These are phyloP conservation scores for Durio zibethinus DNA, from an alignment of 345 rosid species.

Conservation along the genomic window DNA sequence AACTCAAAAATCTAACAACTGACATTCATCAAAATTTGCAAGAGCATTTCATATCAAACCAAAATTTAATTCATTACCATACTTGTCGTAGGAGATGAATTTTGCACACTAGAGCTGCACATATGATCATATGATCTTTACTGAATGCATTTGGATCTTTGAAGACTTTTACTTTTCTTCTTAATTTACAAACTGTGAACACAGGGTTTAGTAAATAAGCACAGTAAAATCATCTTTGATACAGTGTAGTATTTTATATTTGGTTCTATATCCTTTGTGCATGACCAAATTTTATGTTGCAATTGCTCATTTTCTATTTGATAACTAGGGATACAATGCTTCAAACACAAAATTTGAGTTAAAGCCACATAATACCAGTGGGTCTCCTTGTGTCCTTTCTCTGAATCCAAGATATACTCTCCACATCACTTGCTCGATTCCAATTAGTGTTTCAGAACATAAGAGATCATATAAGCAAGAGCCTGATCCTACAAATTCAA, in stretches of 20 bases:
- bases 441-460: constrained; percentile 38
- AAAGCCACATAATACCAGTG: constrained; percentile 39
- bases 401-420: constrained; percentile 18
- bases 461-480: constrained; percentile 60
- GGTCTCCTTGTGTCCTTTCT: not conserved
- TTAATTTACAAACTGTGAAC: not conserved
- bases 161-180: not conserved
- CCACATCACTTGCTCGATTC: constrained; percentile 27
- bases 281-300: not conserved
- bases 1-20: not conserved
- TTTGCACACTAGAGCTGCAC: not conserved
- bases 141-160: not conserved
- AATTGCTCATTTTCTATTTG: not conserved
- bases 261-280: not conserved
- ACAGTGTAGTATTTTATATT: not conserved
- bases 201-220: not conserved
- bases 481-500: constrained; percentile 35
- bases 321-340: not conserved
- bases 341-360: constrained; percentile 1
- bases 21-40: not conserved
- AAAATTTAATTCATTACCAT: not conserved
- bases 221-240: not conserved
- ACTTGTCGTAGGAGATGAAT: not conserved
- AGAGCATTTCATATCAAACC: not conserved
- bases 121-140: not conserved